These are phyloP conservation scores for Cyberlindnera maritima DNA, from an alignment of 805 yeast species.

Conservation along the genomic window DNA sequence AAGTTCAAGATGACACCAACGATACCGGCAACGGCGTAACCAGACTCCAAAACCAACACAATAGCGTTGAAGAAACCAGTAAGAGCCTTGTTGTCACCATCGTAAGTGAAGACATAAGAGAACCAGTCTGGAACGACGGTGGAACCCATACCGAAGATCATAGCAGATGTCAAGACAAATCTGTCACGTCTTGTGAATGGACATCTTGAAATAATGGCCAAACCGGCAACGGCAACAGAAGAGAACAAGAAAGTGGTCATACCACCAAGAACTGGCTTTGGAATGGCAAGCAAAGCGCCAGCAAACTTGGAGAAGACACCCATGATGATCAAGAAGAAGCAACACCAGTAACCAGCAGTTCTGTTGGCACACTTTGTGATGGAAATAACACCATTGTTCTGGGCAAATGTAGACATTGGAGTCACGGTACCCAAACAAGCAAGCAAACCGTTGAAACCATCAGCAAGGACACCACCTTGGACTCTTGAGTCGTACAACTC, in stretches of 20 bases:
- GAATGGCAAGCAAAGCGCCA: constrained; percentile 84
- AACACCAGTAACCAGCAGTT: constrained; percentile 76
- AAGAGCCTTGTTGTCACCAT: constrained; percentile 52
- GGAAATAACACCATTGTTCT: constrained; percentile 92
- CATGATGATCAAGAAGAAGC: constrained; percentile 78
- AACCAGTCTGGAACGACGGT: constrained; percentile 68
- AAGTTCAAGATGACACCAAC: constrained; percentile 60
- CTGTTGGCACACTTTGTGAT: constrained; percentile 90
- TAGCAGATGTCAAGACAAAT: constrained; percentile 61
- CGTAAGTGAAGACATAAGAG: constrained; percentile 58
- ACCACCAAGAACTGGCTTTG: constrained; percentile 80
- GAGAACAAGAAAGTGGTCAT: constrained; percentile 81
- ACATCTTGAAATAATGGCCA: constrained; percentile 54
- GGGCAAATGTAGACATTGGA: constrained; percentile 93
- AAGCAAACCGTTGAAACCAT: constrained; percentile 75
- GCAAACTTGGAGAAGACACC: constrained; percentile 86
- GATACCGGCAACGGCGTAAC: constrained; percentile 69
- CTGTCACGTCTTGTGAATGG: constrained; percentile 69
- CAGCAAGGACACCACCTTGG: constrained; percentile 91
- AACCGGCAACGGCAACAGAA: constrained; percentile 73
- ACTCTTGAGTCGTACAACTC: constrained; percentile 76
- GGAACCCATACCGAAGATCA: constrained; percentile 67
- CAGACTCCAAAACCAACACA: constrained; percentile 65
- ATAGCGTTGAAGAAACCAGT: constrained; percentile 66
- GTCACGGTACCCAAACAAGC: constrained; percentile 80